Percentiles rank a stretch among this genome's conserved stretches.
phyloP scores from a whole-genome alignment of 108 stramenopile genomes.

The Chaetoceros tenuissimus region DNA sequence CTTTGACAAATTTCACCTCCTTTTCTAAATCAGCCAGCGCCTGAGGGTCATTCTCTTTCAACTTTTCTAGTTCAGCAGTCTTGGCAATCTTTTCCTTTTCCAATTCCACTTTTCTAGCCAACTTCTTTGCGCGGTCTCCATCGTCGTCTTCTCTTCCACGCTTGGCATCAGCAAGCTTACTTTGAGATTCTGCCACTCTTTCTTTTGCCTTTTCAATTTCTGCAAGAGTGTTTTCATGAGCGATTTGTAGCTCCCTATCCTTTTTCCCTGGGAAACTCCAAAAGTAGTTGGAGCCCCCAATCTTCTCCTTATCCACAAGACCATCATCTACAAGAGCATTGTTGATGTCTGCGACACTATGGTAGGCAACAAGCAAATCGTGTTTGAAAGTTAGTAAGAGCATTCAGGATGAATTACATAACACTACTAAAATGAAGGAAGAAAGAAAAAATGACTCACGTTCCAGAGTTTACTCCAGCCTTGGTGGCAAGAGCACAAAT shows the following conservation, averaged over 20 bases:
- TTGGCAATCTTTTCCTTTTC: conserved; percentile 21
- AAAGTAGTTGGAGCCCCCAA: conserved; percentile 87
- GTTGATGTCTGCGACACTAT: conserved; percentile 69
- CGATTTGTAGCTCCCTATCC: conserved; percentile 54
- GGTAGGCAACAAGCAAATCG: not conserved
- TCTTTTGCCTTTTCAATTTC: conserved; percentile 38
- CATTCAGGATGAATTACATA: conserved; percentile 1
- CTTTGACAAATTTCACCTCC: conserved; percentile 48
- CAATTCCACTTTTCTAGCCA: conserved; percentile 46
- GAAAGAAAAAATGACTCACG: conserved; percentile 26
- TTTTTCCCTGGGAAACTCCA: conserved; percentile 88
- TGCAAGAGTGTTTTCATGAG: conserved; percentile 40
- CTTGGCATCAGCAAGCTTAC: conserved; percentile 70
- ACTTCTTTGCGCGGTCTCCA: conserved; percentile 43
- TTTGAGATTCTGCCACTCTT: conserved; percentile 44
- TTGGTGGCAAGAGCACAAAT: conserved; percentile 67
- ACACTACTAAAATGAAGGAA: not conserved
- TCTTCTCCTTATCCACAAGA: conserved; percentile 86
- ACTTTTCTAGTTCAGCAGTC: conserved; percentile 37
- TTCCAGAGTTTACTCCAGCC: conserved; percentile 75
- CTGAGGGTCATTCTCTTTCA: conserved; percentile 88
- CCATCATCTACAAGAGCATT: conserved; percentile 71
- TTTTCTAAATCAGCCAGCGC: conserved; percentile 71
- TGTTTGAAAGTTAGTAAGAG: no score
- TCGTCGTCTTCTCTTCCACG: conserved; percentile 65